These are phyloP conservation scores for Leishmania gerbilli DNA, from an alignment of 208 protist genomes.

Conservation along the genomic window DNA sequence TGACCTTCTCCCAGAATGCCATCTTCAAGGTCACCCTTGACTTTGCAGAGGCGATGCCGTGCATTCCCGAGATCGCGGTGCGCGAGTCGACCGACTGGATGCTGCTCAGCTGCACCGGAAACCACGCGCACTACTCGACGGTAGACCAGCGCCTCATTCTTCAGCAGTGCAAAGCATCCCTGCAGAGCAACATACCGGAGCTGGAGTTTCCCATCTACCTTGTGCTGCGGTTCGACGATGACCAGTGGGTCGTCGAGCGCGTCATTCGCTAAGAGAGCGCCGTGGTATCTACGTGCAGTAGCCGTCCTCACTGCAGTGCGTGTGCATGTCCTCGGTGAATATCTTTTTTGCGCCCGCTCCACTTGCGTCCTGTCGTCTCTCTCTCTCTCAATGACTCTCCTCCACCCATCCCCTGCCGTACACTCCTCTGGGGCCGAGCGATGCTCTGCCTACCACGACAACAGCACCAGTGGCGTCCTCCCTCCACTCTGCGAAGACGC, in stretches of 20 bases:
- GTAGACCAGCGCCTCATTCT: slow-evolving; percentile 76
- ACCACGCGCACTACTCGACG: slow-evolving; percentile 70
- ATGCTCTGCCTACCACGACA: background rate
- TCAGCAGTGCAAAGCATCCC: slow-evolving; percentile 59
- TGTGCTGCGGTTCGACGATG: slow-evolving; percentile 51
- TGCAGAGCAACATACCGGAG: slow-evolving; percentile 68
- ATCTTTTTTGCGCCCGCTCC: background rate
- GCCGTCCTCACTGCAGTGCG: background rate
- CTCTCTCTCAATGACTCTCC: background rate
- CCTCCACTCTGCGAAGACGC: background rate
- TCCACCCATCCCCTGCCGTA: background rate
- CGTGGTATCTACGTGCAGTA: background rate
- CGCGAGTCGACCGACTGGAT: slow-evolving; percentile 85
- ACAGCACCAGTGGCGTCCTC: background rate
- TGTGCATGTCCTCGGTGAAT: background rate
- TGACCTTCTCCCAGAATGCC: slow-evolving; percentile 57
- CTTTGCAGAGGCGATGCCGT: slow-evolving; percentile 59
- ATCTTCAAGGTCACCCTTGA: slow-evolving; percentile 80
- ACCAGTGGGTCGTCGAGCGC: slow-evolving; percentile 69
- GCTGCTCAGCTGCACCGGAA: slow-evolving; percentile 64
- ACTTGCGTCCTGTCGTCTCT: background rate
- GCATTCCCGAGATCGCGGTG: slow-evolving; percentile 72
- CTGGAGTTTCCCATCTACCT: slow-evolving; percentile 58
- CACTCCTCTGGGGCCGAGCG: background rate
- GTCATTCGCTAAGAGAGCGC: slow-evolving; percentile 41